Evolutionary conservation across 2,329 filamentous ascomycete species (phyloP), one percentile per base, ranked within the genome.

Genomic region (Chaetomium sp.): DNA sequence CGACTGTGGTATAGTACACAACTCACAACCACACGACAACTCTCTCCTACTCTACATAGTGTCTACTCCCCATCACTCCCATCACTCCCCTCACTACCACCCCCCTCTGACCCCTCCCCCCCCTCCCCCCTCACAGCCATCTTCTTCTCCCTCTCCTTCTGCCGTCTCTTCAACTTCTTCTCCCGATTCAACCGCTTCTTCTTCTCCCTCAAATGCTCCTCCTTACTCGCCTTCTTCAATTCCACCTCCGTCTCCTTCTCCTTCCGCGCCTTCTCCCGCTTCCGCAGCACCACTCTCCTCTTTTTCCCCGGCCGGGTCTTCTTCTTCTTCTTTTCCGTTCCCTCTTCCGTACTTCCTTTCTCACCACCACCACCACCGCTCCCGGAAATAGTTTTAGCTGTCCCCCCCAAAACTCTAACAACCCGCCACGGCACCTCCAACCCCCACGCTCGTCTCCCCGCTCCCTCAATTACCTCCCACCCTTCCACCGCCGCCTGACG

Each of bases 371-470:
- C 9, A 9, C 3, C 43, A 2, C 32, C n/a, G n/a, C 9, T 14
- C 45, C 34, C 34, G 7, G 41, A 7, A 19, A 5, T 10, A 8
- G 36, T 38, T 38, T 8, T 12, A 38, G 10, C 5, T 7, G 14
- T 11, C 12, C 32, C 40, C 35, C 3, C 63, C 1, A 62, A 67
- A 36, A 82, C 69, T 35, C 69, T 71, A 4, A 70, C 74, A 11
- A 84, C 80, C 54, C 76, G 75, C 83, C 83, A 86, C 1, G 82
- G 81, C 61, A 80, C 72, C 66, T 85, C 81, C 43, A 81, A 67
- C 0, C 82, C 82, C 81, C 81, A 85, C 6, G 73, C 72, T 53
- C 75, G 71, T 61, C 66, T 68, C 46, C 62, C 65, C n/a, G 76
- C 75, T 57, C 72, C 69, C 27, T 64, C 64, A 2, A 79, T 51